Base-by-base conservation (phyloP, 2,329 filamentous ascomycete genomes). In the Calcarisporium arbuscula region DNA sequence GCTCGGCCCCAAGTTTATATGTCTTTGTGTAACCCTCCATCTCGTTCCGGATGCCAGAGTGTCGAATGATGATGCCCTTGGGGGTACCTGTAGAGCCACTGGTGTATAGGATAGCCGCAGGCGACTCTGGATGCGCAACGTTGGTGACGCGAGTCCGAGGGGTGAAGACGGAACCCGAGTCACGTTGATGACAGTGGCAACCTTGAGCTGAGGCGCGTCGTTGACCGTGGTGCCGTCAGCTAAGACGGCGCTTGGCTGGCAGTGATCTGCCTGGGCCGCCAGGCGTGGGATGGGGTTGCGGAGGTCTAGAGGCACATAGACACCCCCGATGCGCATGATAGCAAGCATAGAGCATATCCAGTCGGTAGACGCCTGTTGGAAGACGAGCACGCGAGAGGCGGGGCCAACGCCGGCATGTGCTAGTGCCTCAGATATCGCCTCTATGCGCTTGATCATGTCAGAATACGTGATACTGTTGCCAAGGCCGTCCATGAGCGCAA, bases 281-380 rank as follows among this genome's bases (percentile, higher is more conserved):
- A 65, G 53, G 2, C 65, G 51, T 6, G 47, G 15, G 1, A 49
- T 12, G 2, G 53, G 47, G 8, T 48, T 53, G 1, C 47, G 39
- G 1, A 50, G 29, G 34, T 72, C 70, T 0, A 72, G 45, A 2
- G 62, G 61, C 7, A 65, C 47, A 26, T 61, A 62, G 2, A 55
- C 43, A 3, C 42, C 53, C 0, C 64, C 65, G 8, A 62, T 28
- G 0, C 53, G 46, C 35, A 58, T 40, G 25, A 68, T 63, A 14
- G 60, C 67, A 7, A 69, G 49, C 30, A 68, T 35, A 0, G 59
- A 61, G 31, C 41, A 54, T 5, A 63, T 40, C 48, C 48, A 61
- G 25, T 67, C 56, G 0, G 46, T 23, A 0, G 49, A 41, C 0
- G 68, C 52, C 5, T 63, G 32, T 23, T 62, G 58, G 31, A 66